Conservation (phyloP, 2,329 filamentous ascomycete genomes). For the Alternaria burnsii region DNA sequence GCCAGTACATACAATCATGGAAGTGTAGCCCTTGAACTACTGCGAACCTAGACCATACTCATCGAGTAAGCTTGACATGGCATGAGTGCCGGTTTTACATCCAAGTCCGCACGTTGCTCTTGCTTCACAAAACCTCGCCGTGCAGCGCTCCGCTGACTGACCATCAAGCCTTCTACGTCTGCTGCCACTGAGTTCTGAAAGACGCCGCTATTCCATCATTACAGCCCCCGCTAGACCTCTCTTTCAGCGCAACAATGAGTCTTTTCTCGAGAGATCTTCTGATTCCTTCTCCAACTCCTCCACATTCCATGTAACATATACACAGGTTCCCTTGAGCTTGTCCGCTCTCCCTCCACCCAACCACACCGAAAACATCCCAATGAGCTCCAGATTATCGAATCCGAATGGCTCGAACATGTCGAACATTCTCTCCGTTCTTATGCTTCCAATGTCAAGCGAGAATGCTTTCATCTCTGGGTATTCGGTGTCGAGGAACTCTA, state of each 20-base stretch:
- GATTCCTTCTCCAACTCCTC: background rate
- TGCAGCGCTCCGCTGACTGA: too few species aligned
- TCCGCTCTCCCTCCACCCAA: conserved; percentile 1
- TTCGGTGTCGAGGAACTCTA: too few species aligned
- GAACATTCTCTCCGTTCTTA: background rate
- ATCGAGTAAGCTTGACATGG: background rate
- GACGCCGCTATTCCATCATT: background rate
- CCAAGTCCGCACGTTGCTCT: too few species aligned
- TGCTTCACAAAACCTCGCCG: too few species aligned
- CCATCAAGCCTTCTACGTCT: background rate
- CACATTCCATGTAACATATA: background rate
- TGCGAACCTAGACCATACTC: background rate
- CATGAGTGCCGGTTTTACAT: background rate
- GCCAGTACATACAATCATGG: conserved; percentile 18
- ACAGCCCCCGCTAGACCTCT: background rate
- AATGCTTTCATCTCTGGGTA: too few species aligned
- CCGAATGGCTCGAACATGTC: background rate
- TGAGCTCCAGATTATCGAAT: background rate
- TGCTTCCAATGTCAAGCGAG: background rate
- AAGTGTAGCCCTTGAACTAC: background rate
- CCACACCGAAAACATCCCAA: conserved; percentile 2
- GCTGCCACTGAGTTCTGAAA: too few species aligned
- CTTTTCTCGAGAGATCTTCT: background rate
- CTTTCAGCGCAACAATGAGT: background rate
- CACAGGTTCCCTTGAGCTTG: background rate